Evolutionary conservation across 176 grass and related monocot genomes (phyloP).

Genomic region (Typha latifolia): DNA sequence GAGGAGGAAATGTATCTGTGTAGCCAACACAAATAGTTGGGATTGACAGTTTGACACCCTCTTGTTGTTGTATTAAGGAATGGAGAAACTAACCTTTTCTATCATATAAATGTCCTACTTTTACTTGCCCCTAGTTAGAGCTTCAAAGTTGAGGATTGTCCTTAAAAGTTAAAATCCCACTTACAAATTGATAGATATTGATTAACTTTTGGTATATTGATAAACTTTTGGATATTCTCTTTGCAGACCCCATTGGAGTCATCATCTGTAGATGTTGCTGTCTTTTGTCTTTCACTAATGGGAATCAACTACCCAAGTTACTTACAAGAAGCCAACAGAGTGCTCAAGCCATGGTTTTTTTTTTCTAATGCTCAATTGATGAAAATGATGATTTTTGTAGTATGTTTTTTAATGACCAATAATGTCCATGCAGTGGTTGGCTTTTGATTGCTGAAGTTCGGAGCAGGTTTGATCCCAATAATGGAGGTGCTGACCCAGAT

Average conservation of each 20-base stretch:
- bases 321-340: constrained; percentile 78
- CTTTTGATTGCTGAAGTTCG: constrained; percentile 92
- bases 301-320: constrained; percentile 75
- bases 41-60: no score
- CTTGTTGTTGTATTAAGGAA: background rate
- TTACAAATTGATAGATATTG: background rate
- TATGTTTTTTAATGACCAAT: constrained; percentile 7
- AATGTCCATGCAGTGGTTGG: constrained; percentile 65
- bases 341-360: constrained; percentile 80
- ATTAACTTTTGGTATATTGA: no score
- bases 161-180: background rate
- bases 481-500: constrained; percentile 74
- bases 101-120: background rate
- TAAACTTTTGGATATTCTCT: background rate
- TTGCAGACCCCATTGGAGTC: constrained; percentile 73
- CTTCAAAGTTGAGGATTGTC: background rate
- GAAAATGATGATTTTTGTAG: background rate
- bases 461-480: constrained; percentile 88
- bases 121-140: background rate
- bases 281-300: constrained; percentile 98
- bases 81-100: background rate
- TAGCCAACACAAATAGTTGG: no score
- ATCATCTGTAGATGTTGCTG: constrained; percentile 71
- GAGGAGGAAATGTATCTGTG: no score
- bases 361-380: background rate